Conservation (phyloP, 805 yeast species). For the Blastobotrys peoriensis region DNA sequence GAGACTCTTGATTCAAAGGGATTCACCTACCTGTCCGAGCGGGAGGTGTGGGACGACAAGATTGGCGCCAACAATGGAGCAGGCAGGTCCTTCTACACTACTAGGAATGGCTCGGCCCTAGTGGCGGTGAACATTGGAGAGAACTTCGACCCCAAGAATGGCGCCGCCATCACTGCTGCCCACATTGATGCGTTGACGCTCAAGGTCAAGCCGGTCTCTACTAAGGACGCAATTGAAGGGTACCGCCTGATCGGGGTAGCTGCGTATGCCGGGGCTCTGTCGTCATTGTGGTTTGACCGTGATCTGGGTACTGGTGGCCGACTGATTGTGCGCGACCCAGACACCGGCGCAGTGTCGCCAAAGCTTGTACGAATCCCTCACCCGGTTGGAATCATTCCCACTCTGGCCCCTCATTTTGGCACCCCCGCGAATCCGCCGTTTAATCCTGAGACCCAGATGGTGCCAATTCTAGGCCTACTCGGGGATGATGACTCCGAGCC, state of each 20-base stretch:
- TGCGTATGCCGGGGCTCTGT: conserved; percentile 68
- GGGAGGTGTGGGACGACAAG: conserved; percentile 44
- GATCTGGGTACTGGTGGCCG: conserved; percentile 79
- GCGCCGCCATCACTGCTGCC: conserved; percentile 57
- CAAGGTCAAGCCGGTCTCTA: conserved; percentile 63
- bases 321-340: conserved; percentile 44
- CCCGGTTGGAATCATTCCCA: conserved; percentile 65
- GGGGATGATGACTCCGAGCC: conserved; percentile 34
- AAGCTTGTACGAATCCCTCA: conserved; percentile 28
- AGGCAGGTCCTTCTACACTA: conserved; percentile 55
- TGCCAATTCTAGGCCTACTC: conserved; percentile 62
- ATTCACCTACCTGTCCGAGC: conserved; percentile 60
- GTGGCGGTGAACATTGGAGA: conserved; percentile 67
- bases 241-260: conserved; percentile 72
- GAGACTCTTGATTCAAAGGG: conserved; percentile 50
- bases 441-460: conserved; percentile 67
- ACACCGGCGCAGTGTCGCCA: conserved; percentile 19
- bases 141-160: conserved; percentile 53
- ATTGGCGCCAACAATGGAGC: conserved; percentile 27
- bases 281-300: conserved; percentile 69
- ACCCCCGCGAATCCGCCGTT: conserved; percentile 56
- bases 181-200: conserved; percentile 67
- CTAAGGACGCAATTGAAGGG: conserved; percentile 56
- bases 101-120: conserved; percentile 61
- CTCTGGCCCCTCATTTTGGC: conserved; percentile 81